Percentiles rank a stretch among this genome's conserved stretches.
Evolutionary conservation across 148 eudicot genomes (phyloP).

Genomic region (Pharnaceum exiguum): DNA sequence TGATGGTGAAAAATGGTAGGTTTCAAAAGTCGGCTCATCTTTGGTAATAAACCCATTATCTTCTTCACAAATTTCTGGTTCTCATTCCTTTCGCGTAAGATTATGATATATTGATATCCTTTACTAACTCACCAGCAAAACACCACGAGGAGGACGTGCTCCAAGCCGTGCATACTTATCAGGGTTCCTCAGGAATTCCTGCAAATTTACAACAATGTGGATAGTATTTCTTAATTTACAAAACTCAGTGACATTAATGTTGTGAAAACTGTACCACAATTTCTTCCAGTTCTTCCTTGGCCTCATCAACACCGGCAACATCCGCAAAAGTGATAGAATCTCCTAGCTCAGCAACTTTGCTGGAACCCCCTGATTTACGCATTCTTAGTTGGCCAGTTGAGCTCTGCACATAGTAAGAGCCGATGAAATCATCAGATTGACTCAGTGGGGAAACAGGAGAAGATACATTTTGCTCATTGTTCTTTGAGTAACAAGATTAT

Average conservation of each 20-base stretch:
- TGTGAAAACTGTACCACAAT: slow-evolving; percentile 61
- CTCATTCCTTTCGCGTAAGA: background rate
- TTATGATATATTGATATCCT: too few species aligned
- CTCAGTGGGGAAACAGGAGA: background rate
- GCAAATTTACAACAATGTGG: slow-evolving; percentile 18
- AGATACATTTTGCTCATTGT: background rate
- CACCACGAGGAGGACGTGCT: slow-evolving; percentile 99
- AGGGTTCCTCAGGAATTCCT: slow-evolving; percentile 95
- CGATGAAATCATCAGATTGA: slow-evolving; percentile 6
- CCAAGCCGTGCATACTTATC: slow-evolving; percentile 78
- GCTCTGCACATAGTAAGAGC: slow-evolving; percentile 35
- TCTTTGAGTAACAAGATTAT: background rate
- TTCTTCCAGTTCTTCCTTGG: slow-evolving; percentile 98
- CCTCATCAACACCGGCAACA: slow-evolving; percentile 98
- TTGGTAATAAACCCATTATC: too few species aligned
- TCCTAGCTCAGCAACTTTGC: slow-evolving; percentile 75
- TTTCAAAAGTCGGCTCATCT: too few species aligned
- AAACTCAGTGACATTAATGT: background rate
- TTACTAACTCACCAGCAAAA: slow-evolving; percentile 72
- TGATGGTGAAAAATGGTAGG: too few species aligned
- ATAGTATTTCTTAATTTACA: slow-evolving; percentile 1
- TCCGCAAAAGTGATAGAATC: slow-evolving; percentile 87
- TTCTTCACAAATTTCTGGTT: too few species aligned
- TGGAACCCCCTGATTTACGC: slow-evolving; percentile 77
- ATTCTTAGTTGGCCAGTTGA: slow-evolving; percentile 77